Conservation (phyloP, 768 basidiomycete genomes). For the Cyathus striatus region DNA sequence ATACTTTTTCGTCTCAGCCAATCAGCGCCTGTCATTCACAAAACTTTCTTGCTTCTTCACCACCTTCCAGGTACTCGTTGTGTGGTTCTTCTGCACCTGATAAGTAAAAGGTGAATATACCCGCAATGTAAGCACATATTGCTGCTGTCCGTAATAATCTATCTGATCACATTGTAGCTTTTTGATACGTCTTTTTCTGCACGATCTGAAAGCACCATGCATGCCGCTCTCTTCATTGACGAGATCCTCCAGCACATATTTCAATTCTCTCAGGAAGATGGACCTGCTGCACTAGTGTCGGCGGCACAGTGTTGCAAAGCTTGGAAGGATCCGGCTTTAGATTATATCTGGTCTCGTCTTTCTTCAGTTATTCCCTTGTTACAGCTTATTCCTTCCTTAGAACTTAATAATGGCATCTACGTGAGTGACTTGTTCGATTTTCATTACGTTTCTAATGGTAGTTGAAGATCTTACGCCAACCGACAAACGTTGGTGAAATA, state of each 20-base stretch:
- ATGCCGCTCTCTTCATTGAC: slow-evolving; percentile 40
- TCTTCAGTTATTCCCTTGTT: slow-evolving; percentile 36
- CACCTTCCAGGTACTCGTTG: slow-evolving; percentile 2
- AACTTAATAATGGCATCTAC: slow-evolving; percentile 20
- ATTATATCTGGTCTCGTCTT: slow-evolving; percentile 38
- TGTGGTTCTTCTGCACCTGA: no score
- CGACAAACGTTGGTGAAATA: slow-evolving; percentile 12
- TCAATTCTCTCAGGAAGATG: slow-evolving; percentile 19
- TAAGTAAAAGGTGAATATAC: no score
- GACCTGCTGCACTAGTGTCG: slow-evolving; percentile 22
- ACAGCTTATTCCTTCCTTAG: slow-evolving; percentile 27
- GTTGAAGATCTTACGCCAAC: slow-evolving; percentile 2
- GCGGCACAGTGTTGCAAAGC: slow-evolving; percentile 37
- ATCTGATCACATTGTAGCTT: background rate
- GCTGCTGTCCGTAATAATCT: no score
- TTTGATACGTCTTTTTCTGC: background rate
- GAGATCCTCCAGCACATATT: slow-evolving; percentile 44
- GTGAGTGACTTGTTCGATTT: slow-evolving; percentile 16
- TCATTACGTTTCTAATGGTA: background rate
- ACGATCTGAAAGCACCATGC: slow-evolving; percentile 27
- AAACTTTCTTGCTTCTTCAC: background rate
- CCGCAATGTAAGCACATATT: no score
- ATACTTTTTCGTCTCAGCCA: no score
- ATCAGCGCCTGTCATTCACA: background rate
- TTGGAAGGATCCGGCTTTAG: slow-evolving; percentile 45